These are phyloP conservation scores for Beta lomatogona DNA, from an alignment of 179 eudicot species.

Conservation along the genomic window DNA sequence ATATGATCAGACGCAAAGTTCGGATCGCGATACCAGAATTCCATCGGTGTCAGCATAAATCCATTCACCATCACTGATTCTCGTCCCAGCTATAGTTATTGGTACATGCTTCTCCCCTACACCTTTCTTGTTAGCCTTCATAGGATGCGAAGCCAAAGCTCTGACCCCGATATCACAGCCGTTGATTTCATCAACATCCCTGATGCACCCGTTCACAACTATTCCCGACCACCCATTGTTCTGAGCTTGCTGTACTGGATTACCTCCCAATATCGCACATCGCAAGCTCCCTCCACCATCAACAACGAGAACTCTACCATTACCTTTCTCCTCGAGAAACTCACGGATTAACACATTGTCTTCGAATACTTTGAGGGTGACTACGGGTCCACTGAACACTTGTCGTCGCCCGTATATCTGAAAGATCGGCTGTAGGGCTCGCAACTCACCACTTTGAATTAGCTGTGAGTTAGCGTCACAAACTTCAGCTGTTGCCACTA, in stretches of 20 bases:
- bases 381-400: constrained; percentile 41
- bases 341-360: constrained; percentile 44
- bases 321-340: constrained; percentile 42
- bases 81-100: constrained; percentile 28
- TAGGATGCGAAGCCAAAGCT: constrained; percentile 44
- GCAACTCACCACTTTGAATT: constrained; percentile 36
- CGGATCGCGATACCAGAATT: constrained; percentile 34
- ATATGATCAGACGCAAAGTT: constrained; percentile 32
- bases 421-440: constrained; percentile 43
- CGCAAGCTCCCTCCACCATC: constrained; percentile 43
- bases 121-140: constrained; percentile 48
- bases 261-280: constrained; percentile 42
- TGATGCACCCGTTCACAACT: constrained; percentile 41
- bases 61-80: constrained; percentile 43
- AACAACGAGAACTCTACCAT: constrained; percentile 41
- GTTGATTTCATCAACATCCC: constrained; percentile 44
- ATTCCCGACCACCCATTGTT: constrained; percentile 45
- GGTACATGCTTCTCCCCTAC: constrained; percentile 44
- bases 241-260: constrained; percentile 48
- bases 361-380: constrained; percentile 44
- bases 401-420: constrained; percentile 41
- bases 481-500: constrained; percentile 42
- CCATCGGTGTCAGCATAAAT: constrained; percentile 49
- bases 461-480: constrained; percentile 43
- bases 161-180: constrained; percentile 46